These are phyloP conservation scores for Excoecaria agallocha DNA, from an alignment of 345 rosid species.

Conservation along the genomic window DNA sequence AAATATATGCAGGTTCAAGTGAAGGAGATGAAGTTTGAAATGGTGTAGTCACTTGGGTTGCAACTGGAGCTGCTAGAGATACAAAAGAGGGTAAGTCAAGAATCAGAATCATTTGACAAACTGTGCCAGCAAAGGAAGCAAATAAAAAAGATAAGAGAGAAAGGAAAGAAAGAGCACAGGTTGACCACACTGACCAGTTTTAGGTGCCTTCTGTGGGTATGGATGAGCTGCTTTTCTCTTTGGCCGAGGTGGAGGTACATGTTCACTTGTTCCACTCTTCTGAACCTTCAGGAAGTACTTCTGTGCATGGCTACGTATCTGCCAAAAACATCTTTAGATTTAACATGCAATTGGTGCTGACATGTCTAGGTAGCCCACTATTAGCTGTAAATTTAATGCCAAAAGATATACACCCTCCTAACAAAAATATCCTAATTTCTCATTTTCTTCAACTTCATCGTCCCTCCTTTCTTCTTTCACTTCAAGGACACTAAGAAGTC, in stretches of 20 bases:
- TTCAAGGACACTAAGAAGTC: background rate
- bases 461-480: background rate
- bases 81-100: slow-evolving; percentile 18
- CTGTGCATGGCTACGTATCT: slow-evolving; percentile 98
- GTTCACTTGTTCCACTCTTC: slow-evolving; percentile 81
- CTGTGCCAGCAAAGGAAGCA: background rate
- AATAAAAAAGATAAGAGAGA: background rate
- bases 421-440: background rate
- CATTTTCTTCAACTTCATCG: background rate
- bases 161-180: background rate
- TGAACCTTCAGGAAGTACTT: slow-evolving; percentile 89
- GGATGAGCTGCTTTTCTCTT: slow-evolving; percentile 94
- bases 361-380: background rate
- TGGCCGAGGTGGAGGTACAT: slow-evolving; percentile 92
- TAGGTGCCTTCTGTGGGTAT: slow-evolving; percentile 88
- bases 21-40: slow-evolving; percentile 50
- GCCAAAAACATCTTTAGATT: slow-evolving; percentile 26
- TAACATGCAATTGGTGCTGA: slow-evolving; percentile 12
- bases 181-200: slow-evolving; percentile 41
- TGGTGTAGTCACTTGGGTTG: slow-evolving; percentile 39
- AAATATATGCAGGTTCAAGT: slow-evolving; percentile 44
- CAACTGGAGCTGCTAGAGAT: slow-evolving; percentile 41
- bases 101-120: slow-evolving; percentile 8
- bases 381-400: slow-evolving; percentile 1
- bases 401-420: background rate